phyloP scores from a whole-genome alignment of 495 filamentous ascomycete species.

The Hypomontagnella submonticulosa region DNA sequence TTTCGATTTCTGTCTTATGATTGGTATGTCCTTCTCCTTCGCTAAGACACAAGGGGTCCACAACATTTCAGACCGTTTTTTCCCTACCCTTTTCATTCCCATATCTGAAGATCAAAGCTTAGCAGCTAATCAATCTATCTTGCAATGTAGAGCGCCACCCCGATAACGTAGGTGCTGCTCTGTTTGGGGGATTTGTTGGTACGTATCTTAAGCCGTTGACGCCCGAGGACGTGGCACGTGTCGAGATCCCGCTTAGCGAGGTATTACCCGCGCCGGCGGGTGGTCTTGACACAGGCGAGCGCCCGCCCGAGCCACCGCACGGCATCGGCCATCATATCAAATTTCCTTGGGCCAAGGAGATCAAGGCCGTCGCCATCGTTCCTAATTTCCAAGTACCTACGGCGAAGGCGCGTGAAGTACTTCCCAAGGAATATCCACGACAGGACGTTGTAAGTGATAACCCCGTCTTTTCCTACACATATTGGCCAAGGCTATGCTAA shows the following conservation, averaged over 20 bases:
- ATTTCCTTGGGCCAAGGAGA: constrained; percentile 89
- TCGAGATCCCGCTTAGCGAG: constrained; percentile 95
- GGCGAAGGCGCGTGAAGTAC: constrained; percentile 82
- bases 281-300: constrained; percentile 84
- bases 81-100: neutral
- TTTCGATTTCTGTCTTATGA: constrained; percentile 96
- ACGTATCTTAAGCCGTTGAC: constrained; percentile 92
- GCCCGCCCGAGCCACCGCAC: constrained; percentile 85
- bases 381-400: constrained; percentile 94
- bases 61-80: neutral
- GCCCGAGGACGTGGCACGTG: constrained; percentile 83
- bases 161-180: constrained; percentile 93
- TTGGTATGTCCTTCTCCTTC: constrained; percentile 60
- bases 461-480: neutral
- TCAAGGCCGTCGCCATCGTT: constrained; percentile 94
- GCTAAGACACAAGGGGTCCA: neutral
- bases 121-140: constrained; percentile 26
- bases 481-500: neutral
- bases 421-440: constrained; percentile 79
- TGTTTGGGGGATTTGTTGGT: constrained; percentile 97
- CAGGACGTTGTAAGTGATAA: constrained; percentile 74
- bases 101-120: neutral
- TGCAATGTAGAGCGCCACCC: constrained; percentile 81
- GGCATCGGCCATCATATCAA: constrained; percentile 94
- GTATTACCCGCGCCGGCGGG: constrained; percentile 88